Evolutionary conservation across 345 rosid species (phyloP), one percentile per base, ranked within the genome.

Genomic region (Lumnitzera racemosa): DNA sequence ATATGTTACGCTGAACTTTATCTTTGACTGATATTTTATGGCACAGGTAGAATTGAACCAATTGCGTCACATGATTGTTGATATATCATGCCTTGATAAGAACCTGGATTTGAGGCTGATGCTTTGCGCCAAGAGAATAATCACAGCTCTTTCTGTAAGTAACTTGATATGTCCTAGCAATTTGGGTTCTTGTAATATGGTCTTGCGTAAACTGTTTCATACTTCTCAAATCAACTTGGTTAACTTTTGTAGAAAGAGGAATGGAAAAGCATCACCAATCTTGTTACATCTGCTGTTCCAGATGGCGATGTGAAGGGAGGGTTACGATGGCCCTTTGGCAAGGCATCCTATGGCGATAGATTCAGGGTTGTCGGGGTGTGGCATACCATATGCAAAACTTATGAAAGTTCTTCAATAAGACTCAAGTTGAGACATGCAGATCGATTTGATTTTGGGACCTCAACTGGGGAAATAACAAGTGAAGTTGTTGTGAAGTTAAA

Each of bases 301-400:
- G 92, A 87, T 76, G 70, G 83, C 15, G 73, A 67, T 55, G 79
- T 72, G 68, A 85, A 87, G 70, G 92, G 96, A 23, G 90, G 96
- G 25, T 62, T 87, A 65, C 79, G 84, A 66, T 87, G 92, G 96
- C 76, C 84, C 12, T 9, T 74, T 31, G 82, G 75, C 52, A 79
- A 72, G 77, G 16, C 64, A 57, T 61, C 69, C 46, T 72, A 80
- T 6, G 78, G 74, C 12, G 61, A 79, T 55, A 76, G 87, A 67
- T 87, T 63, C 61, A 57, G 24, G 47, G 74, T 80, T 11, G 23
- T 77, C 65, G 88, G 76, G 50, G 80, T 64, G 57, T 76, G 82
- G 79, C 89, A 83, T 65, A 76, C 80, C 3, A 47, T 25, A 24
- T 31, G 73, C 47, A 76, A 65, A 54, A 15, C 59, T 63, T 85